A percentile compares a stretch with the other conserved stretches of the same genome.
These are phyloP conservation scores for Pichia membranifaciens DNA, from an alignment of 805 yeast genomes.

Conservation along the genomic window DNA sequence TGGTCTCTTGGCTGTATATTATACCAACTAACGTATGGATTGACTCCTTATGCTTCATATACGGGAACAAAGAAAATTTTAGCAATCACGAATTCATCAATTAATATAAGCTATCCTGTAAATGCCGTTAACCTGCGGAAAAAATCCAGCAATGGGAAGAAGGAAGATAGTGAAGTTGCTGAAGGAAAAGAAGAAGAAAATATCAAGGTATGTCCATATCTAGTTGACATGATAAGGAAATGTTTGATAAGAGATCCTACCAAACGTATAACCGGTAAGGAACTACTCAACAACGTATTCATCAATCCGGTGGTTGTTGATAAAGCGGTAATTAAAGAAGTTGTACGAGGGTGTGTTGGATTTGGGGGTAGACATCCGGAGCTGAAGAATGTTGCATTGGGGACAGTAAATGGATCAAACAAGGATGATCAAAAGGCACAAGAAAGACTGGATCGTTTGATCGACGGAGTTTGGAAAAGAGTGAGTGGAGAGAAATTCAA, in stretches of 20 bases:
- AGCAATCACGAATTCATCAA: conserved; percentile 83
- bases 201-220: conserved; percentile 28
- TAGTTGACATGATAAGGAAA: conserved; percentile 62
- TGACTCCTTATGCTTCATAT: conserved; percentile 80
- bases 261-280: conserved; percentile 57
- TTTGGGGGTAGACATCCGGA: conserved; percentile 51
- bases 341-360: conserved; percentile 70
- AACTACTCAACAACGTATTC: conserved; percentile 58
- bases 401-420: background rate
- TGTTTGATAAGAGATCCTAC: conserved; percentile 71
- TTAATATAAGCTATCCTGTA: conserved; percentile 61
- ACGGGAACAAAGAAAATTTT: conserved; percentile 70
- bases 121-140: conserved; percentile 18
- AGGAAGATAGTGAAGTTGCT: background rate
- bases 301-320: conserved; percentile 71
- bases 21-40: conserved; percentile 92
- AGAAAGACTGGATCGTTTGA: conserved; percentile 25
- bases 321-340: conserved; percentile 56
- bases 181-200: conserved; percentile 9
- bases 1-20: conserved; percentile 98
- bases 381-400: conserved; percentile 9
- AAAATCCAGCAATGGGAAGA: background rate
- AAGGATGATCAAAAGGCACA: conserved; percentile 6
- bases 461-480: conserved; percentile 55
- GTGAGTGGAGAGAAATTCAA: conserved; percentile 7